Conservation (phyloP, 331 rosid species). For the Rhamnella rubrinervis region DNA sequence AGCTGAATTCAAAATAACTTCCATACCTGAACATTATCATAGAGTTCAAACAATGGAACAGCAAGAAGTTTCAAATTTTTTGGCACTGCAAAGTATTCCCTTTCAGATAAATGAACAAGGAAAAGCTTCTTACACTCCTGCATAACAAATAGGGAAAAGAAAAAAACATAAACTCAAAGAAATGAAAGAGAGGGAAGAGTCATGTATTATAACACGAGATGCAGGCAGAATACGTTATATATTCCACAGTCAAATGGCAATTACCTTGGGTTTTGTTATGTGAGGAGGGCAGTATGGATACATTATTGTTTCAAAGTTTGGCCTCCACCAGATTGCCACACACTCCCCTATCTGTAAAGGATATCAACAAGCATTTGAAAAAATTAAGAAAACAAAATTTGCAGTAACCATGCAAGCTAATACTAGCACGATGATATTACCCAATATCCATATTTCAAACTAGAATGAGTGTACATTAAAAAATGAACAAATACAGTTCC, state of each 20-base stretch:
- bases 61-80: constrained; percentile 94
- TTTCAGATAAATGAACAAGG: constrained; percentile 94
- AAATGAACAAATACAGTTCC: not conserved
- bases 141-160: constrained; percentile 9
- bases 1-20: not conserved
- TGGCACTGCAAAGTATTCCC: constrained; percentile 96
- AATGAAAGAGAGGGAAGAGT: not conserved
- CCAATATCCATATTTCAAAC: not conserved
- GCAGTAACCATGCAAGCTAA: not conserved
- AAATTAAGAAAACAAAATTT: not conserved
- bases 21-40: constrained; percentile 95
- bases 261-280: constrained; percentile 95
- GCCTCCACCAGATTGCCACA: constrained; percentile 99
- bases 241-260: not conserved
- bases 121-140: constrained; percentile 98
- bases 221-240: not conserved
- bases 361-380: constrained; percentile 14
- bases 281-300: constrained; percentile 99
- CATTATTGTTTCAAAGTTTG: constrained; percentile 96
- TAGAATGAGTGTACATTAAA: not conserved
- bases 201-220: not conserved
- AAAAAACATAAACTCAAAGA: not conserved
- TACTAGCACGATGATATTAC: not conserved
- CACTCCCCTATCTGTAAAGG: constrained; percentile 90
- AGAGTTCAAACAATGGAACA: constrained; percentile 97